Evolutionary conservation across 768 basidiomycete species (phyloP), one percentile per base, ranked within the genome.

Genomic region (Tremella fuciformis): DNA sequence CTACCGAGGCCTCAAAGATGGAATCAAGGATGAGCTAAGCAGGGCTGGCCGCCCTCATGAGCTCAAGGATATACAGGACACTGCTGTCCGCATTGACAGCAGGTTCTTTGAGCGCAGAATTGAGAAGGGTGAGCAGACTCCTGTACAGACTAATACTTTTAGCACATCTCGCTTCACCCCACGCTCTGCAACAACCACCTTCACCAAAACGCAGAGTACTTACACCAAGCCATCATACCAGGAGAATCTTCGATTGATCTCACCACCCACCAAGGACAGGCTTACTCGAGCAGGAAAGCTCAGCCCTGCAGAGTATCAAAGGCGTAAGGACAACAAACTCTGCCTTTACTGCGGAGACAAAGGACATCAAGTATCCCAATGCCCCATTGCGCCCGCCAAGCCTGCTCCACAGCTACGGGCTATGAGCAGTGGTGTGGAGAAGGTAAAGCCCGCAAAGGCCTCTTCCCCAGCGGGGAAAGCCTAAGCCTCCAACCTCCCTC

Each of bases 11-110:
- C n/a, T n/a, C n/a, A n/a, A n/a, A n/a, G 62, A 63, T 16, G 15
- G 18, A 8, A 56, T 63, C 54, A 63, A 63, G 46, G 62, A 63
- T 48, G 59, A 64, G 37, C 25, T 64, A 7, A 34, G 59, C 15
- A 13, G 53, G 3, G 40, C 25, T 21, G 59, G 53, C 16, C 39
- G 47, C 41, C 53, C 63, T 3, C 8, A 41, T 6, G 22, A 34
- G 26, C 29, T 64, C 8, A 38, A 55, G 29, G 63, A 60, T 7
- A 37, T 64, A 15, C 46, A 51, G 26, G 50, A 56, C 2, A 13
- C 8, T 4, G 53, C 59, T 50, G 21, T 63, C 18, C 41, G 51
- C 16, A 63, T 63, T 44, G 62, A 63, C 49, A 46, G 38, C 37
- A 55, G 55, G 18, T n/a, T 60, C 16, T 60, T 58, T 44, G 58